These are phyloP conservation scores for Termitomyces sp. DNA, from an alignment of 768 basidiomycete species.

Conservation along the genomic window DNA sequence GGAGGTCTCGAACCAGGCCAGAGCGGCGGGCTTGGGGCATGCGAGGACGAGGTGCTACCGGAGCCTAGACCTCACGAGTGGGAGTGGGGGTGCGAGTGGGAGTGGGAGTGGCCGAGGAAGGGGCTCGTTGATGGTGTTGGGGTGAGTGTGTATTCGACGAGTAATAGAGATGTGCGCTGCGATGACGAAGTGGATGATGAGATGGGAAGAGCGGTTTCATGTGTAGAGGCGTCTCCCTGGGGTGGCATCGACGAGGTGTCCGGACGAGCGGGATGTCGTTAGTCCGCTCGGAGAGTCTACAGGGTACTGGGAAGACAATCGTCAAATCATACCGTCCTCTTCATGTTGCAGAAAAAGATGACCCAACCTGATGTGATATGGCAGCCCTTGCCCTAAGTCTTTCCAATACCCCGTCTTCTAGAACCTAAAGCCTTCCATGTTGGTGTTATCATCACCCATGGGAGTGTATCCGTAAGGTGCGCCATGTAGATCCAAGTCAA, in stretches of 20 bases:
- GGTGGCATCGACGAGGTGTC: no score
- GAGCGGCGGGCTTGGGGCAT: constrained; percentile 68
- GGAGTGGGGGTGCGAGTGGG: no score
- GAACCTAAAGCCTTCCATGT: constrained; percentile 98
- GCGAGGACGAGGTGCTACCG: constrained; percentile 51
- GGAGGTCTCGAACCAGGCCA: constrained; percentile 36
- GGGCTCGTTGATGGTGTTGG: constrained; percentile 65
- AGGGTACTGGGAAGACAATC: constrained; percentile 59
- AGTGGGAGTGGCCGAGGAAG: constrained; percentile 55
- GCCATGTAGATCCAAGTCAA: constrained; percentile 90
- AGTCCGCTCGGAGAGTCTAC: no score
- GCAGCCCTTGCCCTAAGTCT: constrained; percentile 76
- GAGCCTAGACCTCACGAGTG: constrained; percentile 31
- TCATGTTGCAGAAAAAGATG: neutral
- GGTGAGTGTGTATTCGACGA: constrained; percentile 45
- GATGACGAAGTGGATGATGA: constrained; percentile 29
- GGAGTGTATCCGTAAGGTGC: constrained; percentile 96
- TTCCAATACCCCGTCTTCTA: constrained; percentile 99
- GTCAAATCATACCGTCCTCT: neutral
- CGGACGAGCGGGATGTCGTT: no score
- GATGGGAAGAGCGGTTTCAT: constrained; percentile 24
- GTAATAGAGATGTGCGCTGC: constrained; percentile 26
- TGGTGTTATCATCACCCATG: constrained; percentile 93
- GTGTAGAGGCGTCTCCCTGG: constrained; percentile 37
- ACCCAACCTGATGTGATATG: constrained; percentile 92